Evolutionary conservation across 1,284 basidiomycete species (phyloP), one percentile per base, ranked within the genome.

Genomic region (Erythrobasidium hasegawianum): DNA sequence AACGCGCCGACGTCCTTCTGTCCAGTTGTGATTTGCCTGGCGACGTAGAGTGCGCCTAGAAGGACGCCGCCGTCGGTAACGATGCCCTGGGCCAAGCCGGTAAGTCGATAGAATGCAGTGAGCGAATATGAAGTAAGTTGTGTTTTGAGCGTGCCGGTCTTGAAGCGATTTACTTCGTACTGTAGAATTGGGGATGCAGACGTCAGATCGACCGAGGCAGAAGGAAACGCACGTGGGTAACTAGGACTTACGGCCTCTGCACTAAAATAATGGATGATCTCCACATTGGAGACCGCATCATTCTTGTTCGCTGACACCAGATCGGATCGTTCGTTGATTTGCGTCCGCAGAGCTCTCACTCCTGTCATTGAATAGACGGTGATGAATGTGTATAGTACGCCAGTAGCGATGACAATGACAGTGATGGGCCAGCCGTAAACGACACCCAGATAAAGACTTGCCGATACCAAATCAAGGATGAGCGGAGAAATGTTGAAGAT

Each of bases 191-290:
- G 11, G n/a, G 40, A 41, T 41, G 40, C 10, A n/a, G 40, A 41
- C 40, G 11, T n/a, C n/a, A n/a, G n/a, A n/a, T n/a, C n/a, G n/a
- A n/a, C n/a, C n/a, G n/a, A n/a, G n/a, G n/a, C n/a, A n/a, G n/a
- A n/a, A n/a, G n/a, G n/a, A n/a, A n/a, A n/a, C 40, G 11, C 40
- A 41, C 11, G 11, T 41, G 11, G 40, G 40, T 41, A 10, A 41
- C 40, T n/a, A 41, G 10, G 40, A 10, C 40, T n/a, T 41, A n/a
- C n/a, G 43, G 5, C 11, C 11, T 94, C 90, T 33, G 88, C 87
- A 29, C 84, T 84, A 76, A 90, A 90, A 77, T 89, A 89, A 27
- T 77, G 76, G 70, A 91, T 86, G 9, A 87, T 86, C 78, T 90
- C 89, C 72, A 89, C 86, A 77, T 90, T 87, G 73, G 90, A 81